These are phyloP conservation scores for Sutorius australiensis DNA, from an alignment of 768 basidiomycete species.

Conservation along the genomic window DNA sequence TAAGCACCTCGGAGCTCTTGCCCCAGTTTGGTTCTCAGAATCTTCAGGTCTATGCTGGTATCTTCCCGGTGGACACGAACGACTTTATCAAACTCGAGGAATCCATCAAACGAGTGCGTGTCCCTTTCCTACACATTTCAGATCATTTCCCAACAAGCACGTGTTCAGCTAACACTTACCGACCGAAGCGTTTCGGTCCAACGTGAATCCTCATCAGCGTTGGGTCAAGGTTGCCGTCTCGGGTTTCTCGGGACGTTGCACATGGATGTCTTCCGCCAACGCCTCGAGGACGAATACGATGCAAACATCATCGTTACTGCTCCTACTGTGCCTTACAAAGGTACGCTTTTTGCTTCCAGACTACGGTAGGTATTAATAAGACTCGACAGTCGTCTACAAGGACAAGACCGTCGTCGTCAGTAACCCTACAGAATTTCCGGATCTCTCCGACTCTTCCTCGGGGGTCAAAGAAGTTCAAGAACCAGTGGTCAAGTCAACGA, in stretches of 20 bases:
- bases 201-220: constrained; percentile 87
- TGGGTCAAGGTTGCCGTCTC: constrained; percentile 92
- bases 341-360: constrained; percentile 33
- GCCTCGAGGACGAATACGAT: constrained; percentile 94
- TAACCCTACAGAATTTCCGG: constrained; percentile 96
- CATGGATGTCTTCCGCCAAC: constrained; percentile 94
- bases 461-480: constrained; percentile 80
- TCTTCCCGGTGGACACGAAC: constrained; percentile 87
- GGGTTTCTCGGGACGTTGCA: constrained; percentile 96
- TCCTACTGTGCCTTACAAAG: constrained; percentile 91
- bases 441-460: constrained; percentile 55
- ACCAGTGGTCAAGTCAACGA: constrained; percentile 89
- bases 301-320: constrained; percentile 94
- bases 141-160: constrained; percentile 9
- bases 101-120: constrained; percentile 79
- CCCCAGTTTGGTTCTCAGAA: not conserved
- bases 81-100: constrained; percentile 96
- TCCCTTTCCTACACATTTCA: not conserved
- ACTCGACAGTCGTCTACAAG: constrained; percentile 62
- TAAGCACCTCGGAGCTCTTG: constrained; percentile 26
- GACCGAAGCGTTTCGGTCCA: constrained; percentile 89
- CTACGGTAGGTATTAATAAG: not conserved
- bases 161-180: constrained; percentile 67
- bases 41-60: constrained; percentile 82
- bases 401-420: constrained; percentile 66